These are phyloP conservation scores for Candida adriatica DNA, from an alignment of 805 yeast genomes.

Conservation along the genomic window DNA sequence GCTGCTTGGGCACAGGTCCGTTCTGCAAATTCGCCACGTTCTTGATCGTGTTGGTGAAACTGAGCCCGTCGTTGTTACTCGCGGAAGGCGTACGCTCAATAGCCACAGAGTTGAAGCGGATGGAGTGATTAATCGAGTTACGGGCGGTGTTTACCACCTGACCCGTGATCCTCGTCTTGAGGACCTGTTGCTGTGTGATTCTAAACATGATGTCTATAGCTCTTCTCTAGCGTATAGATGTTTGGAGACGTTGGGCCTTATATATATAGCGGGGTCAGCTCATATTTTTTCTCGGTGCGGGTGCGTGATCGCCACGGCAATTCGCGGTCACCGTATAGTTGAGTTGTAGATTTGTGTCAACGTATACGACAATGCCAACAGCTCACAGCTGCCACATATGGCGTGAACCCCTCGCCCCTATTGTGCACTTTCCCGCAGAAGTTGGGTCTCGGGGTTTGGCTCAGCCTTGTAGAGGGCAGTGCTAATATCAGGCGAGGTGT, in stretches of 20 bases:
- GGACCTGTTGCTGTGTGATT: constrained; percentile 19
- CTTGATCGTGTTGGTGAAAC: constrained; percentile 23
- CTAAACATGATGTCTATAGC: constrained; percentile 21
- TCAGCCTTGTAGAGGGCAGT: too few relatives aligned
- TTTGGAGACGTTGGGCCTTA: background rate
- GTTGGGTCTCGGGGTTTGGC: too few relatives aligned
- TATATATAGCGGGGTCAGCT: constrained; percentile 1
- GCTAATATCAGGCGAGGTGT: too few relatives aligned
- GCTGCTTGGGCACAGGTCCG: constrained; percentile 4
- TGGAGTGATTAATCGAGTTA: constrained; percentile 31
- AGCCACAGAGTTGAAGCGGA: constrained; percentile 31
- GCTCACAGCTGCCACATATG: too few relatives aligned
- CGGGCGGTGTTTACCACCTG: constrained; percentile 33
- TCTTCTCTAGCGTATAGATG: too few relatives aligned
- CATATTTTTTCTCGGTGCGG: too few relatives aligned
- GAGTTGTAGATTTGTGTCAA: too few relatives aligned
- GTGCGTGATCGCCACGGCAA: too few relatives aligned
- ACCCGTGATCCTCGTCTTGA: constrained; percentile 31
- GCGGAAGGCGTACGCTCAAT: constrained; percentile 25
- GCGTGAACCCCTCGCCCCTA: too few relatives aligned
- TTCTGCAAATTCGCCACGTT: constrained; percentile 23
- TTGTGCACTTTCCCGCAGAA: too few relatives aligned
- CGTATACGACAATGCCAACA: too few relatives aligned
- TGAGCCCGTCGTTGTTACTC: constrained; percentile 17
- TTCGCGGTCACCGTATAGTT: too few relatives aligned